Conservation (phyloP, 805 yeast species). For the Saccharomyces kudriavzevii region DNA sequence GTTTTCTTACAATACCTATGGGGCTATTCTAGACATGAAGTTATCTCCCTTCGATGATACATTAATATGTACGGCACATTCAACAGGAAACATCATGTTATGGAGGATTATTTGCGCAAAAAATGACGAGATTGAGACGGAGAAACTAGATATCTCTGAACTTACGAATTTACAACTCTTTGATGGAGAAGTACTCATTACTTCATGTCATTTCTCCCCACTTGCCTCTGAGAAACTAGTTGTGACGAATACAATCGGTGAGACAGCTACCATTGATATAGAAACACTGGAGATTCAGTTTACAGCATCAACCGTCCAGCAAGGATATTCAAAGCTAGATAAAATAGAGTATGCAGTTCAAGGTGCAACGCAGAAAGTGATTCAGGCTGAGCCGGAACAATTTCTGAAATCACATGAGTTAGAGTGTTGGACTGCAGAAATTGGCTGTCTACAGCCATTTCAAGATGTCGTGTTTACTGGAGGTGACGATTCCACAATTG, state of each 20-base stretch:
- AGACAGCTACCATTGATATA: slow-evolving; percentile 32
- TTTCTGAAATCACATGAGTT: slow-evolving; percentile 47
- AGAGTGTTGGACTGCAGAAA: slow-evolving; percentile 86
- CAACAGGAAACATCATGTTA: slow-evolving; percentile 63
- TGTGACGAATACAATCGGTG: slow-evolving; percentile 66
- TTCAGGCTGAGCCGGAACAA: slow-evolving; percentile 3
- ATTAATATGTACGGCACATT: slow-evolving; percentile 58
- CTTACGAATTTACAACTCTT: slow-evolving; percentile 38
- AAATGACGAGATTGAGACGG: slow-evolving; percentile 7
- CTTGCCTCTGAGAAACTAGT: slow-evolving; percentile 32
- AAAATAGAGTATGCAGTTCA: slow-evolving; percentile 9
- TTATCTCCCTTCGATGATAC: slow-evolving; percentile 47
- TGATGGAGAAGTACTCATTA: slow-evolving; percentile 44
- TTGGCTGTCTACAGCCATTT: slow-evolving; percentile 48
- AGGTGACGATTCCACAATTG: slow-evolving; percentile 77
- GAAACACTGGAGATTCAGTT: slow-evolving; percentile 4
- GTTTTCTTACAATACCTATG: slow-evolving; percentile 32
- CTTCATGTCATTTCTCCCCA: slow-evolving; percentile 57
- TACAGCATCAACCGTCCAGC: slow-evolving; percentile 1
- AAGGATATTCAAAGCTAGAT: slow-evolving; percentile 7
- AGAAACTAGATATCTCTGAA: slow-evolving; percentile 9
- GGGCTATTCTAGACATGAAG: slow-evolving; percentile 75
- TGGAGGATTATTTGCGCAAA: slow-evolving; percentile 42
- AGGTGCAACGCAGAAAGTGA: slow-evolving; percentile 7
- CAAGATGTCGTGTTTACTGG: slow-evolving; percentile 66